A percentile compares a stretch with the other conserved stretches of the same genome.
Conservation (phyloP, 2,329 filamentous ascomycete genomes). For the Alternaria arbusti region DNA sequence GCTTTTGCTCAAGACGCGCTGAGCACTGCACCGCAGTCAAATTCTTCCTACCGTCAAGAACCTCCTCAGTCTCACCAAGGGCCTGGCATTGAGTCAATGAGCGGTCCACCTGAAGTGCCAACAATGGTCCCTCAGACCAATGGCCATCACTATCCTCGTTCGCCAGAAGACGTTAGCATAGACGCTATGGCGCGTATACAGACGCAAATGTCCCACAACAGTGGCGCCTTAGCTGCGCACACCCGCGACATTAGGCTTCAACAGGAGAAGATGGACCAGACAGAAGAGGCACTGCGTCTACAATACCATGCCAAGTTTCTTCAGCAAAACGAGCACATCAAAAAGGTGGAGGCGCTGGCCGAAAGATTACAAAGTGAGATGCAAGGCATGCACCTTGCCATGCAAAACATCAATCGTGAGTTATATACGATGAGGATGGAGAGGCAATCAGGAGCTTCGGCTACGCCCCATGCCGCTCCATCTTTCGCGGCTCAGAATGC, state of each 20-base stretch:
- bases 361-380: slow-evolving; percentile 51
- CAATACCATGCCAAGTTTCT: slow-evolving; percentile 43
- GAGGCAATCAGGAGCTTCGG: slow-evolving; percentile 7
- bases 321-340: slow-evolving; percentile 41
- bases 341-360: slow-evolving; percentile 50
- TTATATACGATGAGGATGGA: slow-evolving; percentile 30
- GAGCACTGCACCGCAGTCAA: slow-evolving; percentile 18
- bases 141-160: slow-evolving; percentile 38
- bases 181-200: slow-evolving; percentile 55
- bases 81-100: slow-evolving; percentile 15
- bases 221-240: slow-evolving; percentile 43
- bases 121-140: slow-evolving; percentile 26
- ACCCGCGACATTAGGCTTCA: slow-evolving; percentile 39
- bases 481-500: slow-evolving; percentile 37
- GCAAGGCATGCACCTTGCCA: slow-evolving; percentile 43
- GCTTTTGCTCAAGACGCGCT: slow-evolving; percentile 23
- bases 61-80: slow-evolving; percentile 21
- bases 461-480: slow-evolving; percentile 1
- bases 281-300: slow-evolving; percentile 48
- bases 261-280: slow-evolving; percentile 33
- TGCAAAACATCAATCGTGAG: slow-evolving; percentile 49
- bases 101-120: slow-evolving; percentile 22
- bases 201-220: slow-evolving; percentile 57
- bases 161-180: slow-evolving; percentile 39
- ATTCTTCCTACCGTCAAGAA: slow-evolving; percentile 21